These are phyloP conservation scores for Endothia cerciana DNA, from an alignment of 2,329 filamentous ascomycete genomes.

Conservation along the genomic window DNA sequence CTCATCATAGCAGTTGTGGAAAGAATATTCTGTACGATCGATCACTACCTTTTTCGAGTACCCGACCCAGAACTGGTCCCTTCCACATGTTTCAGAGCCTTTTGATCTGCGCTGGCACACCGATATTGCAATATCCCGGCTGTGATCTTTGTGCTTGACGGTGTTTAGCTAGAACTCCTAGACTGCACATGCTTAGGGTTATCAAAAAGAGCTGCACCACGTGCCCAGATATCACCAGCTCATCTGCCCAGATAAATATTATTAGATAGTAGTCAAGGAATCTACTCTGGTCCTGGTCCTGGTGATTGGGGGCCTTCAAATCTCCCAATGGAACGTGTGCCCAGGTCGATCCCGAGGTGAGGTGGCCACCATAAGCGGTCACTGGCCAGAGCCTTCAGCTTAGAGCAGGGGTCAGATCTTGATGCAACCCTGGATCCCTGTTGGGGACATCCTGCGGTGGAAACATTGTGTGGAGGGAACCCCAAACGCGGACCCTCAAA, in stretches of 20 bases:
- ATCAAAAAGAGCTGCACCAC: not conserved
- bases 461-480: slow-evolving; percentile 3
- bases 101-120: too few relatives aligned
- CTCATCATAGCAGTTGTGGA: not conserved
- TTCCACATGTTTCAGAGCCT: too few relatives aligned
- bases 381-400: not conserved
- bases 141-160: not conserved
- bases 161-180: not conserved
- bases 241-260: not conserved
- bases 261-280: not conserved
- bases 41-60: not conserved
- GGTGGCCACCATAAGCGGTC: not conserved
- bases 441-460: not conserved
- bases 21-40: not conserved
- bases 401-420: not conserved
- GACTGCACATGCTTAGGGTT: not conserved
- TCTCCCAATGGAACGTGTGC: not conserved
- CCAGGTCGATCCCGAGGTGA: not conserved
- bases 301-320: not conserved
- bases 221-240: not conserved
- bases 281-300: not conserved
- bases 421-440: slow-evolving; percentile 3
- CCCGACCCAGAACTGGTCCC: not conserved
- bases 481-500: slow-evolving; percentile 4
- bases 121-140: too few relatives aligned